Evolutionary conservation across 164 flowering plant species (phyloP).

Genomic region (Santalum album): DNA sequence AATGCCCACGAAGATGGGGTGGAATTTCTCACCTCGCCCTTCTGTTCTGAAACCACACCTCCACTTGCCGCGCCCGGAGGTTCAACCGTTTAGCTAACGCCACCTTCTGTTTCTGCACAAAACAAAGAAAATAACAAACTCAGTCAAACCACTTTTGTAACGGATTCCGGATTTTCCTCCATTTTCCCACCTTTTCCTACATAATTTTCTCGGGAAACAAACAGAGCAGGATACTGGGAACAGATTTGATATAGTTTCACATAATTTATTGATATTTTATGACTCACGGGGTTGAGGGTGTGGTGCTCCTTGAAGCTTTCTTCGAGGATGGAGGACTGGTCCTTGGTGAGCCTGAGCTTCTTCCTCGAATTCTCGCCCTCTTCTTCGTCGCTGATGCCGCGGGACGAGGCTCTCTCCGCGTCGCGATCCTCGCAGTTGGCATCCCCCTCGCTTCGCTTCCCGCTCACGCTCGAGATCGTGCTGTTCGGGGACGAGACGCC

Average conservation of each 20-base stretch:
- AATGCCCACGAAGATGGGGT: constrained; percentile 1
- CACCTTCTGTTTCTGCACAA: constrained; percentile 66
- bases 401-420: constrained; percentile 12
- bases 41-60: constrained; percentile 87
- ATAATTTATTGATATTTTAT: neutral
- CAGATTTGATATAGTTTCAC: too few relatives aligned
- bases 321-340: constrained; percentile 73
- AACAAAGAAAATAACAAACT: neutral
- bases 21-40: constrained; percentile 59
- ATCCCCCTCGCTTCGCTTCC: constrained; percentile 48
- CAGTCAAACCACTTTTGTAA: neutral
- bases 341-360: constrained; percentile 72
- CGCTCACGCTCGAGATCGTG: constrained; percentile 57
- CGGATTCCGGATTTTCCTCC: too few relatives aligned
- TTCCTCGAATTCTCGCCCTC: constrained; percentile 71
- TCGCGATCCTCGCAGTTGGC: constrained; percentile 33
- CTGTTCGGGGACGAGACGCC: constrained; percentile 74
- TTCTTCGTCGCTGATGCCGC: constrained; percentile 64
- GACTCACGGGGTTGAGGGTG: constrained; percentile 80
- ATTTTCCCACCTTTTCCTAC: neutral
- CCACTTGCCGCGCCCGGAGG: constrained; percentile 70
- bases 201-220: constrained; percentile 6
- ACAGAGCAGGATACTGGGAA: neutral
- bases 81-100: constrained; percentile 71
- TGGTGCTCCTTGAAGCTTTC: constrained; percentile 86